Base-by-base conservation (phyloP, 306 rosid genomes). In the Parietaria judaica region DNA sequence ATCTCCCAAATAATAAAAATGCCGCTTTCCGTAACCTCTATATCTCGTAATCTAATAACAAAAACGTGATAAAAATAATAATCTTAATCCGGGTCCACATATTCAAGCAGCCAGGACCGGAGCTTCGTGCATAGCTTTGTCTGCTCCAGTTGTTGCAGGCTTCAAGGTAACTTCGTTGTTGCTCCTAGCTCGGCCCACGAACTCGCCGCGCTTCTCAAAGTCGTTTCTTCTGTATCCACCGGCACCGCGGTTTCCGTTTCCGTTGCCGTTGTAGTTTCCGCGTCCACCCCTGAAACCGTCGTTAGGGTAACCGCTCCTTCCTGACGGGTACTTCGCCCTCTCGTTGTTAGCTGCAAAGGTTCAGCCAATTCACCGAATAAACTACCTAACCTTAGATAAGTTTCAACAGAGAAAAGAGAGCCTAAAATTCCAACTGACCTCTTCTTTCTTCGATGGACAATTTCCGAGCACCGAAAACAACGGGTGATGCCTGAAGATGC, bases 391-490 rank as follows among this genome's bases (percentile, higher is more conserved):
- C 45, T 41, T 41, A 41, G 45, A 41, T 41, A 41, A 41, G 45
- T 8, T 8, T 49, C 10, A n/a, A 49, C 53, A 49, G 53, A 49
- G 13, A 23, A 16, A 45, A 11, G 41, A 61, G 8, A 11, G n/a
- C 46, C 5, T 11, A 44, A 59, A 17, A 44, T 3, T 61, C 36
- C 6, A 12, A 68, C 91, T 76, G 74, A 63, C 96, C 88, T 79
- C 88, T 74, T 70, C 96, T 78, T 65, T 83, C 95, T 77, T 89
- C 96, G 15, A 89, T 69, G 41, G 82, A 80, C 61, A 89, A 82
- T 23, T 69, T 70, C 0, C 79, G 79, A 46, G 49, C 16, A 54
- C 72, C 80, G 69, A 79, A 74, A 6, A 17, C 65, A 34, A 89
- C 65, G 4, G 88, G 87, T 48, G 94, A 72, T 14, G 89, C 89